Evolutionary conservation across 306 rosid species (phyloP).

Genomic region (Medicago lupulina): DNA sequence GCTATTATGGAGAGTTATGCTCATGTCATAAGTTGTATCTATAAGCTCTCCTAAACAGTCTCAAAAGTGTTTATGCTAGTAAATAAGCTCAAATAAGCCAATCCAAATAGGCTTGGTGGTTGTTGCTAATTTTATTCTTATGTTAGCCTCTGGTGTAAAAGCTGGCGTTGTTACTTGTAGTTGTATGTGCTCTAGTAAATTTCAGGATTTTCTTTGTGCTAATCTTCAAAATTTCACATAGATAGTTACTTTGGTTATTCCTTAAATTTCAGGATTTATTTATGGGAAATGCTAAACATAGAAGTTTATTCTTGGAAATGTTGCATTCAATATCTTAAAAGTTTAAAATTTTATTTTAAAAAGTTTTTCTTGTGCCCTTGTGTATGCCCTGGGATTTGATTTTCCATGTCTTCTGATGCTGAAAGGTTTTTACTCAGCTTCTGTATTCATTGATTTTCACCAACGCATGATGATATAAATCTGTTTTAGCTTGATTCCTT

Average conservation of each 20-base stretch:
- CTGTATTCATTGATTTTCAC: not conserved
- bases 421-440: not conserved
- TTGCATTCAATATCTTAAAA: no score
- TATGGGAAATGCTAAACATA: no score
- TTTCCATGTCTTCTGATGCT: not conserved
- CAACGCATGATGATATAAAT: not conserved
- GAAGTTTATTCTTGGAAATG: no score
- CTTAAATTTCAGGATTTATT: constrained; percentile 19
- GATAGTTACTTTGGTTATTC: constrained; percentile 16
- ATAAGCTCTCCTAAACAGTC: not conserved
- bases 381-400: constrained; percentile 2
- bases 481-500: not conserved
- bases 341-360: no score
- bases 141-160: not conserved
- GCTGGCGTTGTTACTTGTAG: not conserved
- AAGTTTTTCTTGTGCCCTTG: no score
- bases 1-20: not conserved
- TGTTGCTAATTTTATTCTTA: not conserved
- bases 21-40: not conserved
- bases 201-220: not conserved
- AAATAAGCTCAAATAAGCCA: not conserved
- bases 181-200: not conserved
- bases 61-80: not conserved
- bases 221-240: not conserved
- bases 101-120: not conserved